Base-by-base conservation (phyloP, 1,284 basidiomycete species). In the Ceratobasidium theobromae region DNA sequence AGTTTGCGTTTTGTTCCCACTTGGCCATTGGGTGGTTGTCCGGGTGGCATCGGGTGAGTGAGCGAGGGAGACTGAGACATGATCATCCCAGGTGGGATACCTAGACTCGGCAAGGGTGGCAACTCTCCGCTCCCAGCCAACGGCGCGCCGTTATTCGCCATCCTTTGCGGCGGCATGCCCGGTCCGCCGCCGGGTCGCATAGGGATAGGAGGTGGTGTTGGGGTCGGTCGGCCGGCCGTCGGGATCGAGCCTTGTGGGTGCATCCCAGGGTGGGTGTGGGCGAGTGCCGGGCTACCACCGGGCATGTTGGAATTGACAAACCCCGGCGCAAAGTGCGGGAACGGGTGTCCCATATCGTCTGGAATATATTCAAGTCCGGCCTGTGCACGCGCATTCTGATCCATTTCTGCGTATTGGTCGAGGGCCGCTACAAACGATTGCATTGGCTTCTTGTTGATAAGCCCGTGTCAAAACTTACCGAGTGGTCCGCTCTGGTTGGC, bases 181-280 rank as follows among this genome's bases (percentile, higher is more conserved):
- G 43, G 43, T 45, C 43, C 43, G 6, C 43, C 43, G 9, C 43
- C 43, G 12, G 6, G 9, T 8, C 40, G 40, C n/a, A 21, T 48
- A n/a, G 33, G 46, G 16, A 30, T 9, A 33, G 43, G 55, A 27
- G 55, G 53, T 21, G 40, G 38, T 14, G 30, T 62, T 38, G 57
- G 57, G 11, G 46, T 51, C 21, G 45, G 57, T 40, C 57, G 57
- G 2, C 57, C 57, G 2, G n/a, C 25, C 2, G 45, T 62, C 9
- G 30, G 32, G 4, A 62, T 62, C 16, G 55, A 33, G n/a, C 57
- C 57, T 40, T 33, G 46, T 5, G 8, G 43, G 28, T 51, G 57
- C 57, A 62, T 62, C 6, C 57, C 57, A n/a, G 57, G 32, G 23
- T 62, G 57, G n/a, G 57, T 30, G 25, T 62, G 57, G 1, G 46